Base-by-base conservation (phyloP, 495 filamentous ascomycete genomes). In the Melanomma pulvis-pyrius region DNA sequence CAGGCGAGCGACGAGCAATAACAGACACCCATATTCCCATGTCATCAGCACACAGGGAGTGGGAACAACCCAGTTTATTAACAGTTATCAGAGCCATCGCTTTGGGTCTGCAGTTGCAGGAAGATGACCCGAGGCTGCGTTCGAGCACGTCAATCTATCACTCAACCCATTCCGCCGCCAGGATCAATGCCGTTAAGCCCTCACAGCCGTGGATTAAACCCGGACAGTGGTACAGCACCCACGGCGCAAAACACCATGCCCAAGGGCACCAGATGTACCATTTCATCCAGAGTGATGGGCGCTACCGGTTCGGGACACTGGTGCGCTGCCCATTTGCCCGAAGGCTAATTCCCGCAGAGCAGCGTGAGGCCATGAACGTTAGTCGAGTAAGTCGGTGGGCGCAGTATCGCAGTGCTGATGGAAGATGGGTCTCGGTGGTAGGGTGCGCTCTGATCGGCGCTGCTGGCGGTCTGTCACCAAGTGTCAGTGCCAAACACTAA, bases 241-340 rank as follows among this genome's bases (percentile, higher is more conserved):
- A n/a, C n/a, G n/a, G n/a, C 39, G 39, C 39, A 44, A 6, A 44
- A n/a, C 39, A 17, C 39, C 39, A 44, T n/a, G 39, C 5, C 39
- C 13, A 44, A n/a, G 39, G 5, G 39, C 39, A n/a, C 39, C 13
- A 44, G 25, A 59, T 59, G 39, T 47, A 47, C 32, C 56, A 3
- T 25, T 47, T 61, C 54, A 61, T 61, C 59, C 59, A 61, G 39
- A 61, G 24, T 61, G 59, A 19, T 41, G 25, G 13, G 3, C 5
- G 7, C 19, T 61, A 17, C 59, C 48, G 26, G 5, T 51, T 51
- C 30, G 48, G 47, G 59, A 61, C 12, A 49, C 13, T 17, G 28
- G 21, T 49, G 39, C 24, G 15, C 19, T 22, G 39, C 36, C 59
- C 59, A 39, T 61, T 30, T 13, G 30, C 28, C 47, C 59, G 47